Evolutionary conservation across 2,329 filamentous ascomycete genomes (phyloP), one percentile per base, ranked within the genome.

Genomic region (Colletotrichum filicis): DNA sequence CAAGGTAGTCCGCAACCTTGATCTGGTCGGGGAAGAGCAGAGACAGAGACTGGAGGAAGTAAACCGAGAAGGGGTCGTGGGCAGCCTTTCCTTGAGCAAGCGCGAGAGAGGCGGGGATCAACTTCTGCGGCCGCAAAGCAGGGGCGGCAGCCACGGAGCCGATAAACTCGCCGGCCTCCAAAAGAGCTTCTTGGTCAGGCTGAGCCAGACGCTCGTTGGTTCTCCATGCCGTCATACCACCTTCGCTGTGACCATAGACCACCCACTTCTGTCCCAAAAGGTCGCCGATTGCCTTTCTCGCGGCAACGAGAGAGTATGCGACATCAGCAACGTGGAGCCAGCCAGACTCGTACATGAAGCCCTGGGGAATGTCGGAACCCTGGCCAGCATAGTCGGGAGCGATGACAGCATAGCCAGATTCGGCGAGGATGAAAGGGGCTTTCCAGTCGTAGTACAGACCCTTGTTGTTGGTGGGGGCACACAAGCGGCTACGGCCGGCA

Each of bases 161-260:
- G 26, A 76, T 3, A 26, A 76, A 68, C 12, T 35, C 35, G 11
- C 75, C 71, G 30, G 71, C 66, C n/a, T 67, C 49, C 59, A 49
- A 9, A 11, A 49, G 42, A n/a, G 42, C 42, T 49, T 49, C 42
- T 49, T 73, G 60, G 16, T 42, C 37, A 9, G 73, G 42, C 55
- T 57, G 62, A n/a, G 77, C 77, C 19, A 75, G 67, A 11, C 78
- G 74, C 69, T 78, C 77, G n/a, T 73, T 75, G 12, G 77, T 78
- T 5, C 77, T 70, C 77, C 77, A 78, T 1, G 68, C 76, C 1
- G 77, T 76, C 74, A 77, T 73, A 6, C 77, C 77, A 0, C 77
- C 77, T 24, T 78, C 77, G 58, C 77, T 78, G 35, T 78, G 77
- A 0, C 77, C 77, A 0, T 67, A 28, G 0, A 78, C 72, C 5